phyloP scores from a whole-genome alignment of 495 filamentous ascomycete genomes.

The Aspergillus panamensis region DNA sequence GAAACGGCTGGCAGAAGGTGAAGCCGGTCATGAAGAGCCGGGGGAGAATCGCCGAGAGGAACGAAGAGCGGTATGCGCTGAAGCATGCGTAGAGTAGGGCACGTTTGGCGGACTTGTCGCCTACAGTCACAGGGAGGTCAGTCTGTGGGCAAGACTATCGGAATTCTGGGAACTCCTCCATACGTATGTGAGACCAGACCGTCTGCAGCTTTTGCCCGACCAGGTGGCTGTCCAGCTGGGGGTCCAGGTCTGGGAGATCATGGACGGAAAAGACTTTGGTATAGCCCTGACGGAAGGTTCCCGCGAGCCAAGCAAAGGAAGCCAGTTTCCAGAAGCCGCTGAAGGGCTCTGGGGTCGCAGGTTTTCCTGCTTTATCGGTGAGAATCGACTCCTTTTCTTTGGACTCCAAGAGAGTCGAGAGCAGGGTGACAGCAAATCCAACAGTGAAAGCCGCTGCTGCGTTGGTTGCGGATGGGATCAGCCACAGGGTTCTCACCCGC shows the following conservation, averaged over 20 bases:
- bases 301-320: conserved; percentile 6
- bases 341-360: conserved; percentile 5
- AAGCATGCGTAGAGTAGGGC: background rate
- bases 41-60: conserved; percentile 5
- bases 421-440: background rate
- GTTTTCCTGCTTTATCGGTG: background rate
- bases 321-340: conserved; percentile 10
- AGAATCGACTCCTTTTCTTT: background rate
- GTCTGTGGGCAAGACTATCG: background rate
- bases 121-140: background rate
- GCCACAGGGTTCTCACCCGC: conserved; percentile 9
- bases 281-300: conserved; percentile 5
- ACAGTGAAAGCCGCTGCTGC: background rate
- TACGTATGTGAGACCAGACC: background rate
- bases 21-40: conserved; percentile 5
- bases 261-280: conserved; percentile 1
- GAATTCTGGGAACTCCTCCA: background rate
- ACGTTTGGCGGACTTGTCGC: background rate
- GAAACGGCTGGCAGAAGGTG: conserved; percentile 15
- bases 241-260: conserved; percentile 12
- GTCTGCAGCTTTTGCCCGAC: background rate
- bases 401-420: conserved; percentile 1
- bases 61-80: background rate
- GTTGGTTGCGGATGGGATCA: background rate
- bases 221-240: background rate